Evolutionary conservation across 306 rosid genomes (phyloP).

Genomic region (Lathyrus sativus): DNA sequence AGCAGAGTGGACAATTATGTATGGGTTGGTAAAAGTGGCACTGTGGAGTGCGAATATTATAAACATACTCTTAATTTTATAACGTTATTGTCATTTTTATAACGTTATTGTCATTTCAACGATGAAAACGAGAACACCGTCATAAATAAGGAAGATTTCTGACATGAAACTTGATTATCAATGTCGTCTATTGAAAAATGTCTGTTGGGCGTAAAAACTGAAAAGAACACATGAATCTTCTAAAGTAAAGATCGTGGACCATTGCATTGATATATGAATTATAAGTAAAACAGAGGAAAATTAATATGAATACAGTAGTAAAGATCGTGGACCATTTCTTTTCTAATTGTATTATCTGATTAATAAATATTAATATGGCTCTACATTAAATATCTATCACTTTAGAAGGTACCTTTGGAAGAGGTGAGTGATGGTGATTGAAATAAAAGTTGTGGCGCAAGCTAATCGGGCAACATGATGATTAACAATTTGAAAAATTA

Average conservation of each 20-base stretch:
- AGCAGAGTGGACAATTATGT: constrained; percentile 28
- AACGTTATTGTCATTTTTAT: constrained; percentile 27
- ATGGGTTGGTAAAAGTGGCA: constrained; percentile 36
- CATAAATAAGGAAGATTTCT: not conserved
- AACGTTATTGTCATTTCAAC: constrained; percentile 27
- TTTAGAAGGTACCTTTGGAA: too few species aligned
- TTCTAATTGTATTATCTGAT: too few species aligned
- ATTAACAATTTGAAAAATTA: too few species aligned
- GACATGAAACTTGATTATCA: constrained; percentile 3
- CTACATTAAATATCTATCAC: too few species aligned
- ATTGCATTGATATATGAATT: not conserved
- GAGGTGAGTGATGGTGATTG: not conserved
- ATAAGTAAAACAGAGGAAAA: not conserved
- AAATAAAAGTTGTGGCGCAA: not conserved
- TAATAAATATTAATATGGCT: too few species aligned
- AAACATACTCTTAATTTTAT: constrained; percentile 33
- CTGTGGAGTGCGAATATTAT: constrained; percentile 28
- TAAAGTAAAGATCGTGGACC: not conserved
- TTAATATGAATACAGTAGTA: too few species aligned
- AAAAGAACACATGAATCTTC: not conserved
- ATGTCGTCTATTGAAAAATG: constrained; percentile 3
- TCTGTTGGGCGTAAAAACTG: not conserved
- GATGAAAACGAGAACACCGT: constrained; percentile 29
- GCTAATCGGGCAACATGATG: not conserved
- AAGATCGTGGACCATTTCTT: too few species aligned